Evolutionary conservation across 352 stramenopile species (phyloP), one percentile per base, ranked within the genome.

Genomic region (Thalassiosira sp.): DNA sequence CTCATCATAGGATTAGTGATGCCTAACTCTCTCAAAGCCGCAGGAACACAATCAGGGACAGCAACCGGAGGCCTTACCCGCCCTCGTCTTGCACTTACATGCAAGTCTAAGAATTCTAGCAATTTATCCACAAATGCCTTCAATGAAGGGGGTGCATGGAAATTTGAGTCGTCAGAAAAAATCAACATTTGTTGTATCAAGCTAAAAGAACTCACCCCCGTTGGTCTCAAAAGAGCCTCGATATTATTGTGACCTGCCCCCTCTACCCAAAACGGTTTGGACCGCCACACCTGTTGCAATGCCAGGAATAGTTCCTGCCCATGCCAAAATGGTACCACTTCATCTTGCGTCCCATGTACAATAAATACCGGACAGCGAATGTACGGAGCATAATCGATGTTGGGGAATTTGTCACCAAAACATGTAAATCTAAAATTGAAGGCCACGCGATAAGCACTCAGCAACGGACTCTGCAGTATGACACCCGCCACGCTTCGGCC

Each of bases 391-490:
- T 90, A 90, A 74, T 99, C 96, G 40, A 99, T 94, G 81, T 99
- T 99, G 72, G 96, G 97, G 76, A 99, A 99, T 76, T 97, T 90
- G 78, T 99, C 97, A 5, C 97, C 96, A 0, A 94, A 88, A 58
- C 98, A 94, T 25, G 96, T 98, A 85, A 97, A 98, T 61, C 97
- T 93, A 87, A 99, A 98, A 82, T 98, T 96, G 85, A 99, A 99
- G 5, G 96, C 96, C 5, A 99, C 96, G 35, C 97, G 92, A 82
- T 98, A 99, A 33, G 97, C 97, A 59, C 94, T 98, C 18, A 98
- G 82, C 18, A 99, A 81, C 6, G 97, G 96, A 67, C 95, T 98
- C 77, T 95, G 86, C 24, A 99, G 79, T 79, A 99, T 98, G 7
- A 99, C 89, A 27, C 96, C 96, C 0, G 94, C 96, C 16, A 99